Percentiles rank a stretch among this genome's conserved stretches.
Conservation (phyloP, 2,329 filamentous ascomycete genomes). For the Pseudocercospora vitis region DNA sequence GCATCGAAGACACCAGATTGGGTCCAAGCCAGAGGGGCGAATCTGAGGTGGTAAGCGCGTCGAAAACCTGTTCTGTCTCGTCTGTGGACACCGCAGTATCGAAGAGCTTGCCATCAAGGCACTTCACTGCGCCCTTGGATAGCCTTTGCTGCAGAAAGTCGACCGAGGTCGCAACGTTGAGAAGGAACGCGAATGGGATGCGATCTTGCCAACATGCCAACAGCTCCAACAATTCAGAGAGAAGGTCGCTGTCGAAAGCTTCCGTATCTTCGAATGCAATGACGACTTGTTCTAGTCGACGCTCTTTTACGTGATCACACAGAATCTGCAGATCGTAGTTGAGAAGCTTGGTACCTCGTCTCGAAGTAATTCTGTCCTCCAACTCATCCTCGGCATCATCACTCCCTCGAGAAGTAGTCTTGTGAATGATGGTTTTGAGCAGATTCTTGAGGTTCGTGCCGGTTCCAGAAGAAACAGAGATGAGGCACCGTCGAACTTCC, state of each 20-base stretch:
- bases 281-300: slow-evolving; percentile 60
- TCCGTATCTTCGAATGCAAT: slow-evolving; percentile 80
- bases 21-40: slow-evolving; percentile 64
- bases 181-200: slow-evolving; percentile 73
- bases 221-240: slow-evolving; percentile 69
- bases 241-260: slow-evolving; percentile 70
- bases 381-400: slow-evolving; percentile 58
- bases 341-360: slow-evolving; percentile 55
- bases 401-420: slow-evolving; percentile 54
- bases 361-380: slow-evolving; percentile 34
- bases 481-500: slow-evolving; percentile 55
- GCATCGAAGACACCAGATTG: slow-evolving; percentile 59
- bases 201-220: slow-evolving; percentile 71
- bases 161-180: slow-evolving; percentile 78
- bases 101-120: slow-evolving; percentile 70
- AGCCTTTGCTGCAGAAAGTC: slow-evolving; percentile 76
- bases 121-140: slow-evolving; percentile 65
- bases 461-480: slow-evolving; percentile 68
- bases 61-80: slow-evolving; percentile 72
- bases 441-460: slow-evolving; percentile 71
- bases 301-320: slow-evolving; percentile 58
- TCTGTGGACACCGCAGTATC: slow-evolving; percentile 72
- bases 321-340: slow-evolving; percentile 78
- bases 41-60: slow-evolving; percentile 60
- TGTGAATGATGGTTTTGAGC: slow-evolving; percentile 71